Evolutionary conservation across 2,329 filamentous ascomycete genomes (phyloP), one percentile per base, ranked within the genome.

Genomic region (Penicillium psychrosexuale): DNA sequence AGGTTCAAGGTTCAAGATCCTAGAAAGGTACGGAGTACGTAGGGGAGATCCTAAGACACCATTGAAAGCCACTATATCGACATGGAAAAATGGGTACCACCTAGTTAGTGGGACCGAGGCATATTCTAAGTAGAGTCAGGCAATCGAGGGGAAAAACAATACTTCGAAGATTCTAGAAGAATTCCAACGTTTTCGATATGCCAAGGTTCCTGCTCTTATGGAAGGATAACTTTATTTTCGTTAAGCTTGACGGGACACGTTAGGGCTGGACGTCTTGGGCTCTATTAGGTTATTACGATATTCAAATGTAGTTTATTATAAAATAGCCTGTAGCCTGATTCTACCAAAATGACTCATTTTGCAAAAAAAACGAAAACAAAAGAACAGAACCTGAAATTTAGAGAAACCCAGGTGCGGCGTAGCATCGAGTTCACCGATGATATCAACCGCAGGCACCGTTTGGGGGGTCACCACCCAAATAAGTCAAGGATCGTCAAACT

Each of bases 401-500:
- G 12, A 24, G 37, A 38, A 8, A 27, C 17, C 19, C 9, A 27
- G 15, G 19, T 11, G 11, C 17, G 47, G 34, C 8, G 44, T 53
- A 42, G 44, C 36, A 53, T 53, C 11, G 11, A 34, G 22, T 3
- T 7, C 15, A 17, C 12, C 27, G 24, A 53, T 53, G 57, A 59
- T 43, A 57, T 51, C 57, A 59, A 36, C 12, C 11, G 46, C 27
- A 42, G 8, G 3, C 33, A n/a, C n/a, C 28, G 9, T 38, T 42
- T 9, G 7, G 1, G 27, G 34, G 34, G 19, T 47, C 42, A 37
- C 33, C 27, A 12, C 51, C 44, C 43, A 37, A 53, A 39, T 22
- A 47, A 27, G 50, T 51, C 22, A 56, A 34, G 2, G 43, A 58
- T 61, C 49, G 15, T 44, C 50, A 40, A 43, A 33, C 19, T 28